Evolutionary conservation across 1,284 basidiomycete species (phyloP).

Genomic region (Phellopilus nigrolimitatus): DNA sequence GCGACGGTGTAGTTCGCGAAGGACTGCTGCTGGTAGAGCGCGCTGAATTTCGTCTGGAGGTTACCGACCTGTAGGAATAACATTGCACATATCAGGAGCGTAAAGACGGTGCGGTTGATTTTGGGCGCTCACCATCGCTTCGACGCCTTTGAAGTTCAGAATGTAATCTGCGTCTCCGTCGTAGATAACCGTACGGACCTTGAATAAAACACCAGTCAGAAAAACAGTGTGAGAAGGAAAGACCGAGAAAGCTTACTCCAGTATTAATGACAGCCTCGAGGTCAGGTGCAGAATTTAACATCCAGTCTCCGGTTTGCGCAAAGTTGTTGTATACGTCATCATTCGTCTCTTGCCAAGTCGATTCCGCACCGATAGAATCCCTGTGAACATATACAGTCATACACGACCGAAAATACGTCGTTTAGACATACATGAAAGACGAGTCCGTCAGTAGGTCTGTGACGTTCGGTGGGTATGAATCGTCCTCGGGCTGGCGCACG

Average conservation of each 20-base stretch:
- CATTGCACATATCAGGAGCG: background rate
- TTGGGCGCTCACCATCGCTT: slow-evolving; percentile 48
- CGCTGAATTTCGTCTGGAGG: slow-evolving; percentile 38
- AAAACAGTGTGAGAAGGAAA: slow-evolving; percentile 34
- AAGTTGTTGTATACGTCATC: slow-evolving; percentile 50
- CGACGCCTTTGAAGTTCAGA: slow-evolving; percentile 54
- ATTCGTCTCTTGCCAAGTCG: slow-evolving; percentile 44
- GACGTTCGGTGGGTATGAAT: slow-evolving; percentile 59
- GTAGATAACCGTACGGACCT: slow-evolving; percentile 18
- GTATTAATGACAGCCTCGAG: slow-evolving; percentile 57
- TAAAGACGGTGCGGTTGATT: slow-evolving; percentile 5
- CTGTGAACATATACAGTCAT: too few relatives aligned
- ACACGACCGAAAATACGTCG: too few relatives aligned
- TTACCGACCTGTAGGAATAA: slow-evolving; percentile 35
- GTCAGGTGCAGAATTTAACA: slow-evolving; percentile 50
- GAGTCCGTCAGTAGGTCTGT: slow-evolving; percentile 36
- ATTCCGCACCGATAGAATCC: too few relatives aligned
- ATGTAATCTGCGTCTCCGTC: slow-evolving; percentile 44
- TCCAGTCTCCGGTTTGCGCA: slow-evolving; percentile 57
- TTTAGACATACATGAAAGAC: slow-evolving; percentile 26
- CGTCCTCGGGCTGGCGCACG: slow-evolving; percentile 42
- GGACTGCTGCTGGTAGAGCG: slow-evolving; percentile 34
- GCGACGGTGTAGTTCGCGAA: slow-evolving; percentile 48
- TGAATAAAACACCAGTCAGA: background rate
- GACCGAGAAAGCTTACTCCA: slow-evolving; percentile 41